These are phyloP conservation scores for Lepraria neglecta DNA, from an alignment of 495 filamentous ascomycete species.

Conservation along the genomic window DNA sequence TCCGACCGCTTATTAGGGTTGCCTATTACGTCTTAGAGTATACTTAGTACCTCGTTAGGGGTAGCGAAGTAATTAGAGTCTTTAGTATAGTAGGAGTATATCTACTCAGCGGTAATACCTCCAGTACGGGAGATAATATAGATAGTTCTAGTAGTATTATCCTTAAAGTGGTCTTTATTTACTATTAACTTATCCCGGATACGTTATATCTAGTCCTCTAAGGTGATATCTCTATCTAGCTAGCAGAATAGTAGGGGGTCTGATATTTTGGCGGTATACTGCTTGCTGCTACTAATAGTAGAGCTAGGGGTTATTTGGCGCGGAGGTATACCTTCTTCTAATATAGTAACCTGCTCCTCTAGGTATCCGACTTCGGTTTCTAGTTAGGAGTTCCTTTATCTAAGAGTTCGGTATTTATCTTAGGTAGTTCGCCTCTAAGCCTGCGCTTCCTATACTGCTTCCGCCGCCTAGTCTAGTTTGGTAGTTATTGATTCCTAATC, in stretches of 20 bases:
- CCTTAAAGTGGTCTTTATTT: neutral
- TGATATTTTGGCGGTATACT: neutral
- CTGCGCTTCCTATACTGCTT: neutral
- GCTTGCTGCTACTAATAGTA: neutral
- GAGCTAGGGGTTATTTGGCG: neutral
- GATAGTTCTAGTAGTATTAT: neutral
- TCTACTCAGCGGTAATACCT: neutral
- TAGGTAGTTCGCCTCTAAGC: neutral
- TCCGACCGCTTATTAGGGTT: neutral
- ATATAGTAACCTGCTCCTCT: neutral
- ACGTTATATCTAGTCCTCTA: neutral
- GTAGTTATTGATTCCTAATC: neutral
- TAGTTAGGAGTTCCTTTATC: neutral
- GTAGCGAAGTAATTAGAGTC: neutral
- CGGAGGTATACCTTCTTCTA: neutral
- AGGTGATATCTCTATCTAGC: neutral
- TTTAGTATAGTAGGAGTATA: neutral
- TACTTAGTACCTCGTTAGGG: neutral
- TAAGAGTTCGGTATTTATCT: neutral
- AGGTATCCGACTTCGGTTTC: neutral
- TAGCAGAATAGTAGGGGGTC: neutral
- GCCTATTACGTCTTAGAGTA: neutral
- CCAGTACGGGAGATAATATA: neutral
- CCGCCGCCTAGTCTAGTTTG: neutral
- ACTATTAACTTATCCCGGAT: neutral